Evolutionary conservation across 805 yeast species (phyloP).

Genomic region (Schizosaccharomyces octosporus): DNA sequence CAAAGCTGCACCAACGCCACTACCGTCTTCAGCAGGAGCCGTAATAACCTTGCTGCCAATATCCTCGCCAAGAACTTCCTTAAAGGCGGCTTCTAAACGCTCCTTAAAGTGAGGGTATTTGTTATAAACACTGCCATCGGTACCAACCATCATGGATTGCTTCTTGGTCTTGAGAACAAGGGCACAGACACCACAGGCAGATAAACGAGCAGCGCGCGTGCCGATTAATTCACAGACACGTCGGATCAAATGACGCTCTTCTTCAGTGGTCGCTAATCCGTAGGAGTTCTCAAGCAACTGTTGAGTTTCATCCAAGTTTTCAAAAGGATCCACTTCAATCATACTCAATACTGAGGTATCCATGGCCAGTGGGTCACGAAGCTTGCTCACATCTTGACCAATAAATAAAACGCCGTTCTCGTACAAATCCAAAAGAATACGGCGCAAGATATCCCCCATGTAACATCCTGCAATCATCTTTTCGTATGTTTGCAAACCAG

Average conservation of each 20-base stretch:
- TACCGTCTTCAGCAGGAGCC: constrained; percentile 91
- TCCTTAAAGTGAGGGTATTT: constrained; percentile 77
- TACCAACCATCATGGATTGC: constrained; percentile 56
- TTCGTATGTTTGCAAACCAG: constrained; percentile 86
- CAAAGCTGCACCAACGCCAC: constrained; percentile 24
- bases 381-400: constrained; percentile 38
- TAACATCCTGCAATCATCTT: constrained; percentile 95
- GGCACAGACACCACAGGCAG: constrained; percentile 89
- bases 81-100: constrained; percentile 68
- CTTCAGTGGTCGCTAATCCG: constrained; percentile 37
- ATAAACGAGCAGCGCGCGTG: constrained; percentile 73
- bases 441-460: constrained; percentile 73
- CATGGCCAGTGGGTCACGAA: constrained; percentile 42
- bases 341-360: constrained; percentile 75
- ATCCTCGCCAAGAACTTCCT: constrained; percentile 72
- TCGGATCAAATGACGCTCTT: constrained; percentile 65
- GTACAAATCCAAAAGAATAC: constrained; percentile 49
- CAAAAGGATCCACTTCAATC: constrained; percentile 75
- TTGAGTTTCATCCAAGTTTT: constrained; percentile 52
- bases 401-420: constrained; percentile 41
- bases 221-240: constrained; percentile 70
- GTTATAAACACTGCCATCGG: constrained; percentile 90
- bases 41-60: constrained; percentile 42
- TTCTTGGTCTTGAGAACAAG: constrained; percentile 66
- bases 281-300: constrained; percentile 36